Evolutionary conservation across 116 monocot genomes (phyloP).

Genomic region (Zostera marina): DNA sequence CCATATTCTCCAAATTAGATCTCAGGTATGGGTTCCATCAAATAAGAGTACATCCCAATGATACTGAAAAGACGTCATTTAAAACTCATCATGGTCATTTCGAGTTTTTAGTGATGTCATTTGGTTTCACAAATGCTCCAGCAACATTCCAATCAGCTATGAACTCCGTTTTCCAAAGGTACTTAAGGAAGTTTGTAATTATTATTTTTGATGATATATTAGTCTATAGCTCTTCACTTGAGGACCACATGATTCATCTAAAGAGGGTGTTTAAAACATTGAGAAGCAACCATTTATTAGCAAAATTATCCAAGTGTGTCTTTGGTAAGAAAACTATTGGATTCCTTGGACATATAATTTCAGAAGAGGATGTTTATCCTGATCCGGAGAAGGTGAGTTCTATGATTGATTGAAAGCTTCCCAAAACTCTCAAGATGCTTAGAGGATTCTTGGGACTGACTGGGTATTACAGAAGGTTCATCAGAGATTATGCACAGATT

Average conservation of each 20-base stretch:
- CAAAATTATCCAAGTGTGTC: neutral
- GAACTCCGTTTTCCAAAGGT: no score
- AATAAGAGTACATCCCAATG: neutral
- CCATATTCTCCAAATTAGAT: neutral
- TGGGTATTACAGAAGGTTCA: neutral
- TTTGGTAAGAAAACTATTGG: neutral
- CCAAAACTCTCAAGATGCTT: no score
- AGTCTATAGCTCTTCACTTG: neutral
- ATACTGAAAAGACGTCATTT: neutral
- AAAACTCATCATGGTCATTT: neutral
- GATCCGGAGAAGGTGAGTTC: neutral
- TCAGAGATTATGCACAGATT: neutral
- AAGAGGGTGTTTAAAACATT: neutral
- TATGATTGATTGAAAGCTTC: neutral
- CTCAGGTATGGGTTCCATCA: neutral
- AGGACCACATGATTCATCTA: neutral
- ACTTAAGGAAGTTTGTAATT: no score
- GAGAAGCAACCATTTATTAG: neutral
- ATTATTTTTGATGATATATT: neutral
- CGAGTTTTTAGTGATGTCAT: neutral
- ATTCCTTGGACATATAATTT: neutral
- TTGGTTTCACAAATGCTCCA: neutral
- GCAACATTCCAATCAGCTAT: no score
- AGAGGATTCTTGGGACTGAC: neutral
- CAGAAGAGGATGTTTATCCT: neutral